These are phyloP conservation scores for Solanum sparsipilum DNA, from an alignment of 257 asterid species.

Conservation along the genomic window DNA sequence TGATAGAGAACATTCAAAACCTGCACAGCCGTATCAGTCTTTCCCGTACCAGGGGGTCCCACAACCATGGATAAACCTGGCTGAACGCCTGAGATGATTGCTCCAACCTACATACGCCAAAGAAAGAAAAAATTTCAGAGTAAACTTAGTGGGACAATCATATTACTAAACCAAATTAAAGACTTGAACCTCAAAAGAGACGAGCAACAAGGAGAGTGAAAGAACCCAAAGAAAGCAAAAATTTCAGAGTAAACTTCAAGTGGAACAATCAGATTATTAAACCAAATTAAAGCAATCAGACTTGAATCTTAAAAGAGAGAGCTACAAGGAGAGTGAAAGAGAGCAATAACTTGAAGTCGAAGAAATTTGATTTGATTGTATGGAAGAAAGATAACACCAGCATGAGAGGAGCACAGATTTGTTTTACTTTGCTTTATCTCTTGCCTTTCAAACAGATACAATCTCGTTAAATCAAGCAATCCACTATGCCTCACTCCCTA, in stretches of 20 bases:
- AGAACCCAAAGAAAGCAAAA: neutral
- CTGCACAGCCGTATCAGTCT: conserved; percentile 97
- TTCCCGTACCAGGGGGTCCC: conserved; percentile 54
- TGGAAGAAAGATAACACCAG: neutral
- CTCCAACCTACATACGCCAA: conserved; percentile 56
- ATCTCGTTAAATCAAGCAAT: neutral
- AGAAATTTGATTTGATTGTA: neutral
- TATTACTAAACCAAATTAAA: neutral
- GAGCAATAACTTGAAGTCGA: neutral
- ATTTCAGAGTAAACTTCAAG: neutral
- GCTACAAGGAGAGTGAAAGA: neutral
- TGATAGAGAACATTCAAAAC: conserved; percentile 89
- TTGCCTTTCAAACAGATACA: neutral
- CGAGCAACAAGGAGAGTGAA: neutral
- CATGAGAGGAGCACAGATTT: neutral
- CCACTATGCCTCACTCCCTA: neutral
- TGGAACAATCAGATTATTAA: neutral
- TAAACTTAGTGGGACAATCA: neutral
- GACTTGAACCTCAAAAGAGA: neutral
- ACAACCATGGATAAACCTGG: conserved; percentile 97
- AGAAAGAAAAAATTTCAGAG: neutral
- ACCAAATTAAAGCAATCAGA: neutral
- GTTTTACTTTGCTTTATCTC: neutral
- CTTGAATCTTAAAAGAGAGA: neutral
- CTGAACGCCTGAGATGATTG: conserved; percentile 83